These are phyloP conservation scores for Escovopsis sp. DNA, from an alignment of 2,329 filamentous ascomycete genomes.

Conservation along the genomic window DNA sequence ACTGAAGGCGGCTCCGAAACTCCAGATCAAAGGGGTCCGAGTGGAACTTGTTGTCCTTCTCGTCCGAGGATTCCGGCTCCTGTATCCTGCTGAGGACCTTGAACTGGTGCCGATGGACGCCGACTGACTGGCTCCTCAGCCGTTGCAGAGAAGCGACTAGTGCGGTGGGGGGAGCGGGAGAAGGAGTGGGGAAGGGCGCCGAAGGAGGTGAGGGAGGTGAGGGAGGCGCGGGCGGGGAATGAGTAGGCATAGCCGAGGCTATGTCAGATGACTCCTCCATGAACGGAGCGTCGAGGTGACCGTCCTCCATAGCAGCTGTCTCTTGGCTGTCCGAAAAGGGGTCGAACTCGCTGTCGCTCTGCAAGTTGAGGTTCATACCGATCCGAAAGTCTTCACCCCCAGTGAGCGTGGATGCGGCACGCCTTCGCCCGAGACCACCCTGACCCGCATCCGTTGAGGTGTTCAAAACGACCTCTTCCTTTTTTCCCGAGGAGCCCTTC, in stretches of 20 bases:
- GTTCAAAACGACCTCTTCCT: constrained; percentile 24
- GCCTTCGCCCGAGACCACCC: background rate
- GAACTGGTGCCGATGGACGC: constrained; percentile 11
- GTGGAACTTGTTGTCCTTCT: constrained; percentile 40
- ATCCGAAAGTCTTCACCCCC: constrained; percentile 23
- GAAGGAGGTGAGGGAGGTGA: constrained; percentile 17
- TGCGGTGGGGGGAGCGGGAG: constrained; percentile 17
- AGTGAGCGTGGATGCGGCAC: constrained; percentile 4
- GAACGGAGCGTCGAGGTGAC: background rate
- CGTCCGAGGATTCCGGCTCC: constrained; percentile 20
- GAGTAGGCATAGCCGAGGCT: constrained; percentile 35
- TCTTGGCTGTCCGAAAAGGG: constrained; percentile 36
- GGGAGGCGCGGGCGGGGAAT: constrained; percentile 13
- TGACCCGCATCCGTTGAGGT: constrained; percentile 14
- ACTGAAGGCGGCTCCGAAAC: constrained; percentile 12
- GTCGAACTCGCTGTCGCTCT: constrained; percentile 16
- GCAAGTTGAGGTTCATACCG: constrained; percentile 23
- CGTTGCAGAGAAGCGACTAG: constrained; percentile 19
- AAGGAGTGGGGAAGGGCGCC: constrained; percentile 17
- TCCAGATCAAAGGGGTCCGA: constrained; percentile 55
- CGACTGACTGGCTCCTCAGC: constrained; percentile 32
- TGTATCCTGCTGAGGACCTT: constrained; percentile 11
- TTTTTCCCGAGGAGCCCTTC: constrained; percentile 35
- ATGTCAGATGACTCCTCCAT: constrained; percentile 18
- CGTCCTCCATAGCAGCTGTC: background rate